Evolutionary conservation across 2,329 filamentous ascomycete genomes (phyloP).

Genomic region (Scorias spongiosa): DNA sequence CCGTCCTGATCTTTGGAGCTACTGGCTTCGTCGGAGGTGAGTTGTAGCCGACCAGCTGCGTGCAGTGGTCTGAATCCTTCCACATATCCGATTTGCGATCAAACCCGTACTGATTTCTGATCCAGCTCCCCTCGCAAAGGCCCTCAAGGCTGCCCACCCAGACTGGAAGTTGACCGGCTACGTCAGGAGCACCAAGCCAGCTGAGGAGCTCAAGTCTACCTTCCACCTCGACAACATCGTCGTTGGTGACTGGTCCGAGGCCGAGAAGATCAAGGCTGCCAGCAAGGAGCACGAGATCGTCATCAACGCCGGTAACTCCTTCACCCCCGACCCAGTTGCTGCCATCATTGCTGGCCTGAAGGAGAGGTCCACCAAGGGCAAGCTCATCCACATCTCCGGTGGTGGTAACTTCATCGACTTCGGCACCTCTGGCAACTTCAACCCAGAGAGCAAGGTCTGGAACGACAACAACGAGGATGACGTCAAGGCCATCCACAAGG

Average conservation of each 20-base stretch:
- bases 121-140: conserved; percentile 1
- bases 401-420: conserved; percentile 2
- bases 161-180: conserved; percentile 1
- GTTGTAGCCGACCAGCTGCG: neutral
- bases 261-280: conserved; percentile 1
- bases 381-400: conserved; percentile 1
- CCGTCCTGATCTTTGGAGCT: neutral
- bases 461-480: conserved; percentile 4
- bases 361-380: neutral
- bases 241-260: neutral
- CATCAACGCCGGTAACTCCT: conserved; percentile 1
- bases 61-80: neutral
- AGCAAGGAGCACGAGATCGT: conserved; percentile 2
- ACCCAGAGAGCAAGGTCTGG: conserved; percentile 2
- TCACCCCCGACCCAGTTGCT: conserved; percentile 1
- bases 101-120: too few relatives aligned
- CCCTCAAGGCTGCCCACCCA: conserved; percentile 1
- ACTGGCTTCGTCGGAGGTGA: neutral
- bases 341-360: conserved; percentile 2
- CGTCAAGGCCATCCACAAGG: conserved; percentile 6
- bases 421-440: conserved; percentile 2
- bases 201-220: neutral
- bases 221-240: conserved; percentile 1
- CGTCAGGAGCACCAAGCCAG: conserved; percentile 1
- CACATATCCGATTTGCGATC: too few relatives aligned